A percentile compares a stretch with the other conserved stretches of the same genome.
These are phyloP conservation scores for Nicotiana obtusifolia DNA, from an alignment of 257 asterid genomes.

Conservation along the genomic window DNA sequence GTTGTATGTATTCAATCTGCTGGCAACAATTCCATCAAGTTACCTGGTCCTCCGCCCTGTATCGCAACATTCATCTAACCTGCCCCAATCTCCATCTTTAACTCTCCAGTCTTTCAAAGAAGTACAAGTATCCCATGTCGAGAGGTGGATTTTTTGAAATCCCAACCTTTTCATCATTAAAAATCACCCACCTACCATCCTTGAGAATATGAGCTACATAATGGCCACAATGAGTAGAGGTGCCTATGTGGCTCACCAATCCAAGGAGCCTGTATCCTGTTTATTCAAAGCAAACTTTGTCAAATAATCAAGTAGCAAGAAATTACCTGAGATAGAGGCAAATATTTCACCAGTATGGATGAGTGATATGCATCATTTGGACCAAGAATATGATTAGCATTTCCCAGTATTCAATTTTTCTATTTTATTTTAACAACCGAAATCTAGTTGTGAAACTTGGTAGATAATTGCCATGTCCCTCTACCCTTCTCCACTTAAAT, in stretches of 20 bases:
- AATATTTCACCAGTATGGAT: background rate
- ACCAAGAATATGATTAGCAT: no score
- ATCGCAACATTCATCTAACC: no score
- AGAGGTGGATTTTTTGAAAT: constrained; percentile 73
- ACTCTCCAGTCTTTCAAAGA: constrained; percentile 70
- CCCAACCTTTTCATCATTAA: constrained; percentile 91
- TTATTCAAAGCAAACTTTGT: constrained; percentile 3
- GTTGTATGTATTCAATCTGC: no score
- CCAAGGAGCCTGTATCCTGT: constrained; percentile 79
- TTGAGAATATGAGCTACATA: constrained; percentile 86
- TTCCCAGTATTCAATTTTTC: no score
- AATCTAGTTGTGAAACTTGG: no score
- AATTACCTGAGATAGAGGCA: background rate
- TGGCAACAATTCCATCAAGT: no score
- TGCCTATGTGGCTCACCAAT: constrained; percentile 88
- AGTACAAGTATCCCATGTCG: constrained; percentile 94
- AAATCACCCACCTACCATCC: constrained; percentile 87
- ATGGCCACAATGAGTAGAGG: constrained; percentile 97
- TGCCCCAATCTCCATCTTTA: constrained; percentile 13
- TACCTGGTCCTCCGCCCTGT: no score
- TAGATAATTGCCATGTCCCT: no score
- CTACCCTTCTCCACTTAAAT: no score
- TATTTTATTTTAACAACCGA: no score
- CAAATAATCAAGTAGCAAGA: background rate
- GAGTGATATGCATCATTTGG: background rate